These are phyloP conservation scores for Penicillium sp. DNA, from an alignment of 2,329 filamentous ascomycete species.

Conservation along the genomic window DNA sequence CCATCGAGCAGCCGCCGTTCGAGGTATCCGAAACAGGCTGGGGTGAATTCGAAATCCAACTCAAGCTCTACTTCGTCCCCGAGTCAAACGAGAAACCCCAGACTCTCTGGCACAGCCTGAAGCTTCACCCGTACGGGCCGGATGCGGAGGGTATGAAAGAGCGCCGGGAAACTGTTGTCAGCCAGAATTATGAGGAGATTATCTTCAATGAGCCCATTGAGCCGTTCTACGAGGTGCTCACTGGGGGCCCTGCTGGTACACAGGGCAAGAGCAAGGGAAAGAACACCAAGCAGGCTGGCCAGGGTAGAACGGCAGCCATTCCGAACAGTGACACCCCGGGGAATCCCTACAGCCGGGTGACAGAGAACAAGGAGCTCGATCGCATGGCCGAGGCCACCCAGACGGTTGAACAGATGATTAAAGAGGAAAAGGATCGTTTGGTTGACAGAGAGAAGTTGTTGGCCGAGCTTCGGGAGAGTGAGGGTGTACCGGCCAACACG, in stretches of 20 bases:
- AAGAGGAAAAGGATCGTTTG: constrained; percentile 64
- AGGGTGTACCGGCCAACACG: constrained; percentile 40
- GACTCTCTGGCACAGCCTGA: constrained; percentile 90
- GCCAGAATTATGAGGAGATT: constrained; percentile 88
- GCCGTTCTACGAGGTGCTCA: constrained; percentile 85
- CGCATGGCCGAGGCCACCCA: constrained; percentile 64
- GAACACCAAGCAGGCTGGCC: constrained; percentile 48
- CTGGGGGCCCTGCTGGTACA: constrained; percentile 59
- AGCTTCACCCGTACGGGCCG: constrained; percentile 83
- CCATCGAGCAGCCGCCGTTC: constrained; percentile 79
- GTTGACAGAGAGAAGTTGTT: constrained; percentile 62
- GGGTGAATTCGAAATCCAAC: constrained; percentile 96
- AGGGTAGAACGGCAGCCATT: constrained; percentile 71
- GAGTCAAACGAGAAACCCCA: constrained; percentile 91
- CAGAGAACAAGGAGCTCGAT: constrained; percentile 66
- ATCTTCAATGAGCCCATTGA: constrained; percentile 97
- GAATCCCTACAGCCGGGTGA: constrained; percentile 73
- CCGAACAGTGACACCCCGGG: constrained; percentile 66
- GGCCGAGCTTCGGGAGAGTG: constrained; percentile 51
- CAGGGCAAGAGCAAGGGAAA: constrained; percentile 60
- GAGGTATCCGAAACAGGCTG: constrained; percentile 90
- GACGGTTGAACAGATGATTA: constrained; percentile 62
- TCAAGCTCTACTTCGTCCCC: constrained; percentile 89
- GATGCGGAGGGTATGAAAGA: constrained; percentile 73
- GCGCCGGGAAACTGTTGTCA: constrained; percentile 65